Base-by-base conservation (phyloP, 1,284 basidiomycete genomes). In the Sporisorium sorghi region DNA sequence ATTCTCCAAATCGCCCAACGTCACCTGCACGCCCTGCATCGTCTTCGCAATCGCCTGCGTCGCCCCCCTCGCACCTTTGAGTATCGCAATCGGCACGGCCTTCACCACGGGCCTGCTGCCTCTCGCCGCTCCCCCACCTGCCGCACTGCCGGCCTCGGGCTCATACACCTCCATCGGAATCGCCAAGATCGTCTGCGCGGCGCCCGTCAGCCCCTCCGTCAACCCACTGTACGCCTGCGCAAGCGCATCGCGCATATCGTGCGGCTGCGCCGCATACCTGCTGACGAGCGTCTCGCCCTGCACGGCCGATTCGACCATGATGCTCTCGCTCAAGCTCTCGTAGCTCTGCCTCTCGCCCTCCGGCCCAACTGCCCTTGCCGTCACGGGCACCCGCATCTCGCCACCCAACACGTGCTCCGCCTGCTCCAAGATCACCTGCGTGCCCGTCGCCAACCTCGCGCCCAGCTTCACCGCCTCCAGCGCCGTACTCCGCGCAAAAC, bases 111-210 rank as follows among this genome's bases (percentile, higher is more conserved):
- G 92, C 28, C 59, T 50, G 0, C 59, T 50, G 0, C 59, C 62
- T 21, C 51, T 40, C 15, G 6, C 58, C 28, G 50, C 28, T 12
- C 39, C 49, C 5, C 47, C 86, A 88, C 83, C 78, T 7, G 24
- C 23, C 4, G 32, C 37, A 1, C 35, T 28, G 5, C 48, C 51
- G 23, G 32, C 9, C 14, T 61, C 91, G 64, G 91, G 88, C 85
- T 99, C 96, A 79, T 98, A 97, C 17, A 97, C 94, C 85, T 99
- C 97, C 94, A 99, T 98, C 0, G 96, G 96, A 1, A 99, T 93
- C 0, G 97, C 96, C 30, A 99, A 88, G 73, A 99, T 99, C 0
- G 97, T 99, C 86, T 99, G 96, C 14, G 96, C 97, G 4, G 96
- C 96, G 32, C 92, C 92, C 73, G 91, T 92, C 60, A 98, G 85